Percentiles rank a stretch among this genome's conserved stretches.
These are phyloP conservation scores for Penicillium goetzii DNA, from an alignment of 495 filamentous ascomycete genomes.

Conservation along the genomic window DNA sequence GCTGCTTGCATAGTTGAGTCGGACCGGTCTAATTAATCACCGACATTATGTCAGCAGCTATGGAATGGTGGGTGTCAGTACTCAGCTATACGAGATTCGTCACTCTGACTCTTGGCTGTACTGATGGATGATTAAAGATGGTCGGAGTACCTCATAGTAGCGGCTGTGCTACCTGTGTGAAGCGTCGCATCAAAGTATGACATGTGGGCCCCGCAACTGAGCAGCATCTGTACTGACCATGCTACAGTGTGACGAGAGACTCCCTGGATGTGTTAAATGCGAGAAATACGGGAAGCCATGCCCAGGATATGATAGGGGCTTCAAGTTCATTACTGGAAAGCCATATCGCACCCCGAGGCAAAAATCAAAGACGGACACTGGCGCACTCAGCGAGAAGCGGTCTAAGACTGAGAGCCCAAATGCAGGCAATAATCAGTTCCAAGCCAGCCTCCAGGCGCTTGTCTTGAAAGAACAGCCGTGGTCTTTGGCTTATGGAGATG, in stretches of 20 bases:
- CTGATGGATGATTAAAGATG: constrained; percentile 23
- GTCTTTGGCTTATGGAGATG: constrained; percentile 16
- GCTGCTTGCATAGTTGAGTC: neutral
- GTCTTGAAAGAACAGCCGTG: constrained; percentile 6
- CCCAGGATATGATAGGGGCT: constrained; percentile 40
- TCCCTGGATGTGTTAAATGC: constrained; percentile 38
- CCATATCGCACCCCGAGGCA: constrained; percentile 34
- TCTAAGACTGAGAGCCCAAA: neutral
- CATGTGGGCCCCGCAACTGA: neutral
- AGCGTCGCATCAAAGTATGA: constrained; percentile 40
- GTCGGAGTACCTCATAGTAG: constrained; percentile 57
- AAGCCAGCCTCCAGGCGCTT: constrained; percentile 11
- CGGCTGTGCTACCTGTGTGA: constrained; percentile 54
- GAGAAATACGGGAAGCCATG: constrained; percentile 40
- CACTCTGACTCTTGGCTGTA: neutral
- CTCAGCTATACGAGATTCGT: constrained; percentile 15
- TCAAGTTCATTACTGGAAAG: constrained; percentile 42
- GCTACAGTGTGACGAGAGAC: constrained; percentile 39
- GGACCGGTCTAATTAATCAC: constrained; percentile 16
- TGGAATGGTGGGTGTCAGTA: neutral
- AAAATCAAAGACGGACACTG: constrained; percentile 2
- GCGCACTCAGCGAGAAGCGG: neutral
- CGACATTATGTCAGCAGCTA: constrained; percentile 17
- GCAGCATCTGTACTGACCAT: constrained; percentile 15
- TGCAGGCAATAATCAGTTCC: neutral